Base-by-base conservation (phyloP, 306 rosid species). In the Clitoria ternatea region DNA sequence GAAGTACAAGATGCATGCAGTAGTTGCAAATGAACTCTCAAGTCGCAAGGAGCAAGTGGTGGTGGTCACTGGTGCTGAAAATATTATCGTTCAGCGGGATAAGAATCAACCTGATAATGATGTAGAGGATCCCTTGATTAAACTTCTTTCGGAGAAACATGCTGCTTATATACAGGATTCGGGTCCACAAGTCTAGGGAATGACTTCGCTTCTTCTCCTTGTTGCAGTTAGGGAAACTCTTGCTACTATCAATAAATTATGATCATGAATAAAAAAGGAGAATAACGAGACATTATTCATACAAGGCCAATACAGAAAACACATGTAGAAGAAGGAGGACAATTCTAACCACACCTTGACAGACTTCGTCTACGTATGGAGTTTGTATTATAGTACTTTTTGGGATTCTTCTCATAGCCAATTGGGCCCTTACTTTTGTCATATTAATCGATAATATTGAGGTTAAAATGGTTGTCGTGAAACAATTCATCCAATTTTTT, bases 1-100 rank as follows among this genome's bases (percentile, higher is more conserved):
- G 70, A 91, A 83, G 87, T 89, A 94, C 82, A 81, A 94, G 72
- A 86, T 94, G 96, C 82, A 94, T 63, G 92, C 88, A 72, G 97
- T 91, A 27, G 89, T 91, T 56, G 97, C 99, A 56, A 94, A 94
- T 69, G 97, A 94, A 74, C 96, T 94, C 70, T 72, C 76, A 5
- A 87, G 78, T 65, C 97, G 99, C 32, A 91, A 89, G 66, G 97
- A 94, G 78, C 86, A 89, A 82, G 99, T 91, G 39, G 80, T 84
- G 55, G 85, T 91, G 72, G 96, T 89, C 55, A 89, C 90, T 1
- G 42, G 71, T 27, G 73, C 77, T 10, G 96, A 77, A 32, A 91
- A 75, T 62, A 81, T 85, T 33, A 27, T 69, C 0, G 97, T 91
- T 80, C 72, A 48, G 66, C 80, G 88, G 47, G 82, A 85, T 47